A percentile compares a stretch with the other conserved stretches of the same genome.
phyloP scores from a whole-genome alignment of 768 basidiomycete genomes.

The Ramaria sp. region DNA sequence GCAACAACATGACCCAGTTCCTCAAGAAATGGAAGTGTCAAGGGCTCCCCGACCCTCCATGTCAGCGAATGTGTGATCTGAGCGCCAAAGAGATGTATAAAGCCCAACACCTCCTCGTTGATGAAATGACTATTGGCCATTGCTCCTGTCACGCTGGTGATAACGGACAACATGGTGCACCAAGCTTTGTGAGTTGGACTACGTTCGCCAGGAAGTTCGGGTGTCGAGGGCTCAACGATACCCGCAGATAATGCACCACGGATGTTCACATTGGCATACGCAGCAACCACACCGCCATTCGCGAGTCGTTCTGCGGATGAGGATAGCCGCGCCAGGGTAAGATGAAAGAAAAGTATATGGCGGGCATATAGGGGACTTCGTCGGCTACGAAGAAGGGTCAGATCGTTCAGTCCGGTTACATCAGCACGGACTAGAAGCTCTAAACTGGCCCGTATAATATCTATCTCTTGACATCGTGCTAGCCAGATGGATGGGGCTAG shows the following conservation, averaged over 20 bases:
- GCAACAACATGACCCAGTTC: conserved; percentile 76
- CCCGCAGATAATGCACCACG: conserved; percentile 69
- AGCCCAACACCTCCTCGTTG: conserved; percentile 73
- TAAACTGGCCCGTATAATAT: conserved; percentile 65
- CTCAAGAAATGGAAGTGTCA: conserved; percentile 68
- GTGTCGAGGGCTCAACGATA: conserved; percentile 49
- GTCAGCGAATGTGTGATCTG: conserved; percentile 69
- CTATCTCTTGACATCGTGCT: conserved; percentile 66
- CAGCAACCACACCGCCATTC: conserved; percentile 66
- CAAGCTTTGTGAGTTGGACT: conserved; percentile 75
- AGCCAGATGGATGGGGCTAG: conserved; percentile 71
- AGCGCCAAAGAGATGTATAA: conserved; percentile 74
- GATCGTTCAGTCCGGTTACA: conserved; percentile 57
- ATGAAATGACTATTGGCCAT: conserved; percentile 67
- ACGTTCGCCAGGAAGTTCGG: conserved; percentile 63
- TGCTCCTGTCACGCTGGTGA: conserved; percentile 58
- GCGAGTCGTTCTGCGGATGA: conserved; percentile 79
- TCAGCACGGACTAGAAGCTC: conserved; percentile 62
- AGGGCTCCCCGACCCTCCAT: conserved; percentile 72
- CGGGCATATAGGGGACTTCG: conserved; percentile 64
- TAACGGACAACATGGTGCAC: conserved; percentile 73
- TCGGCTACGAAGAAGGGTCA: conserved; percentile 47
- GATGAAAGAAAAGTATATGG: conserved; percentile 77
- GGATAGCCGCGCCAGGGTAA: conserved; percentile 66
- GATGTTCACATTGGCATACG: conserved; percentile 77